Percentiles rank a stretch among this genome's conserved stretches.
Evolutionary conservation across 163 green algal species (phyloP).

Genomic region (Chlamydomonas reinhardtii): DNA sequence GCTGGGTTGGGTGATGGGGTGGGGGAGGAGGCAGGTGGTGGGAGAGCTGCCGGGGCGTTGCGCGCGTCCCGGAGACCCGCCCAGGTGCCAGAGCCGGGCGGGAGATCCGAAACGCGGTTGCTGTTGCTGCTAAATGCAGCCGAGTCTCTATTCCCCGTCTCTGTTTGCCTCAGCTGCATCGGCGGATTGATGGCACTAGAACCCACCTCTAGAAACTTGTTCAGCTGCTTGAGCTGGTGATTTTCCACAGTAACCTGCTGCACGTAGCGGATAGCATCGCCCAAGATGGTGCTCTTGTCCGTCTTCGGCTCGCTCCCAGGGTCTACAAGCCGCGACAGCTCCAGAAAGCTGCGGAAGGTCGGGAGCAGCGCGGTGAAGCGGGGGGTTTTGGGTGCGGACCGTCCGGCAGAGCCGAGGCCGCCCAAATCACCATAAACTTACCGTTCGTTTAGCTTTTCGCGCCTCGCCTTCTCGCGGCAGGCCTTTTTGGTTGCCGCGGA

Average conservation of each 20-base stretch:
- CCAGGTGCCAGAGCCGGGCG: too few relatives aligned
- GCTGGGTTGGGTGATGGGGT: too few relatives aligned
- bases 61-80: too few relatives aligned
- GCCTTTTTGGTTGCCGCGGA: conserved; percentile 43
- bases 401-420: neutral
- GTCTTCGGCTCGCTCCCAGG: conserved; percentile 48
- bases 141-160: too few relatives aligned
- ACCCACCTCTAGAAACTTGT: conserved; percentile 80
- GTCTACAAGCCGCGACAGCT: conserved; percentile 47
- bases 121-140: too few relatives aligned
- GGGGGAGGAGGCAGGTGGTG: too few relatives aligned
- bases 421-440: neutral
- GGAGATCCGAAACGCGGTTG: too few relatives aligned
- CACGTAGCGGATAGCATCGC: conserved; percentile 73
- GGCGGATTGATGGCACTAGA: too few relatives aligned
- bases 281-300: conserved; percentile 49
- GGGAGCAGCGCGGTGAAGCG: neutral
- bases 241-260: conserved; percentile 82
- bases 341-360: conserved; percentile 28
- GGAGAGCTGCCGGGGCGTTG: too few relatives aligned
- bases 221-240: conserved; percentile 88
- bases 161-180: too few relatives aligned
- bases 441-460: conserved; percentile 48
- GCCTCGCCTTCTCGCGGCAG: conserved; percentile 43
- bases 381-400: neutral